These are phyloP conservation scores for Eucalyptus sp. DNA, from an alignment of 345 rosid genomes.

Conservation along the genomic window DNA sequence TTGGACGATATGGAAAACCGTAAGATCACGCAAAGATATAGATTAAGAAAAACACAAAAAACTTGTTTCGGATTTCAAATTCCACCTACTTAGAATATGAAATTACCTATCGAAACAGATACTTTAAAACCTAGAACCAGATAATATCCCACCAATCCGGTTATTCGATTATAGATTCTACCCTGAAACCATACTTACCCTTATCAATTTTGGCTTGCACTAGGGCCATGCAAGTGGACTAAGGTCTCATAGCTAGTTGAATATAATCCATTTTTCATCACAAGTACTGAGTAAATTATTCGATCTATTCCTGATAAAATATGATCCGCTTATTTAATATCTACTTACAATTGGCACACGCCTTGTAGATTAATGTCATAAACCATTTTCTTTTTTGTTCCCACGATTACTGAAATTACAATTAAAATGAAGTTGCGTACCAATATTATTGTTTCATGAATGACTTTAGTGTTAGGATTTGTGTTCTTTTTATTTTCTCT, in stretches of 20 bases:
- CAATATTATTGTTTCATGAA: not conserved
- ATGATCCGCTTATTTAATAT: not conserved
- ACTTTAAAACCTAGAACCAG: too few relatives aligned
- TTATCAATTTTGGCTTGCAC: not conserved
- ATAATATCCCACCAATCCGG: fast-evolving
- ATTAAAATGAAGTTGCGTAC: not conserved
- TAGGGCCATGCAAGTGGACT: not conserved
- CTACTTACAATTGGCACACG: not conserved
- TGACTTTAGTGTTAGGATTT: not conserved
- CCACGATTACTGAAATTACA: not conserved
- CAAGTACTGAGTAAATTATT: not conserved
- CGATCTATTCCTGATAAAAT: not conserved
- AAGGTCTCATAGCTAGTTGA: not conserved
- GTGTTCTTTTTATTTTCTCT: not conserved
- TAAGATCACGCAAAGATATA: too few relatives aligned
- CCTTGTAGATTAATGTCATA: not conserved
- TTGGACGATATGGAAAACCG: too few relatives aligned
- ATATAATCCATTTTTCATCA: not conserved
- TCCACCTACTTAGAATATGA: too few relatives aligned
- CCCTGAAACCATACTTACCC: fast-evolving
- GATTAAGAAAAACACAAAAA: too few relatives aligned
- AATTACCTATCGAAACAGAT: too few relatives aligned
- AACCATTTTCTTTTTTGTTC: not conserved
- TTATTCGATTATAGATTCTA: too few relatives aligned
- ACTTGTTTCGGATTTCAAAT: too few relatives aligned